Percentiles rank a stretch among this genome's conserved stretches.
Conservation (phyloP, 495 filamentous ascomycete genomes). For the Lineolata rhizophorae region DNA sequence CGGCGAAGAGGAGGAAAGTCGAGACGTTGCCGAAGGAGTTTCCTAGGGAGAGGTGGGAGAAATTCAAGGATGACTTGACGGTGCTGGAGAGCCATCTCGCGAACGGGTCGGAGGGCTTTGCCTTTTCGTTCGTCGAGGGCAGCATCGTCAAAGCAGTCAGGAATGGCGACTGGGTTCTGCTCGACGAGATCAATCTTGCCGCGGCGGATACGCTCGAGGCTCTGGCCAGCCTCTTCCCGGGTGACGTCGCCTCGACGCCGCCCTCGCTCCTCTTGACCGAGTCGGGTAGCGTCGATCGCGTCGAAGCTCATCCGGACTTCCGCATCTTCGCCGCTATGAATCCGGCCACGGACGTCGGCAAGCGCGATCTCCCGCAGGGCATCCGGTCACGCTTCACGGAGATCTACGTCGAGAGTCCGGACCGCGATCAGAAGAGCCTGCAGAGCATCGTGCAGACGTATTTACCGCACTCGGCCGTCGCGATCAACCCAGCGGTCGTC, state of each 20-base stretch:
- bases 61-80: conserved; percentile 51
- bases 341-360: conserved; percentile 90
- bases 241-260: conserved; percentile 36
- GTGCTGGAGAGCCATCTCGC: conserved; percentile 66
- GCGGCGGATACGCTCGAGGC: conserved; percentile 86
- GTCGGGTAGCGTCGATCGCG: conserved; percentile 70
- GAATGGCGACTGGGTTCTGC: conserved; percentile 93
- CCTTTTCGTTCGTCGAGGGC: conserved; percentile 88
- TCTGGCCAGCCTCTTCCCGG: conserved; percentile 63
- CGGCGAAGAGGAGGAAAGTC: conserved; percentile 61
- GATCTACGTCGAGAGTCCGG: conserved; percentile 74
- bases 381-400: conserved; percentile 81
- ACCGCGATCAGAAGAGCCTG: conserved; percentile 63
- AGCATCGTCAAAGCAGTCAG: conserved; percentile 79
- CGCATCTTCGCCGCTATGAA: conserved; percentile 98
- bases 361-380: conserved; percentile 73
- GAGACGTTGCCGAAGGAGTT: conserved; percentile 24
- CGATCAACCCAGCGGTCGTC: conserved; percentile 27
- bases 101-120: conserved; percentile 59
- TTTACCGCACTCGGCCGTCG: conserved; percentile 45
- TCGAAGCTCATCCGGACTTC: conserved; percentile 80
- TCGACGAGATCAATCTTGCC: conserved; percentile 94
- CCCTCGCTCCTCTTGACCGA: conserved; percentile 80
- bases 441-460: conserved; percentile 70
- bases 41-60: conserved; percentile 43